These are phyloP conservation scores for Suillus fuscotomentosus DNA, from an alignment of 768 basidiomycete genomes.

Conservation along the genomic window DNA sequence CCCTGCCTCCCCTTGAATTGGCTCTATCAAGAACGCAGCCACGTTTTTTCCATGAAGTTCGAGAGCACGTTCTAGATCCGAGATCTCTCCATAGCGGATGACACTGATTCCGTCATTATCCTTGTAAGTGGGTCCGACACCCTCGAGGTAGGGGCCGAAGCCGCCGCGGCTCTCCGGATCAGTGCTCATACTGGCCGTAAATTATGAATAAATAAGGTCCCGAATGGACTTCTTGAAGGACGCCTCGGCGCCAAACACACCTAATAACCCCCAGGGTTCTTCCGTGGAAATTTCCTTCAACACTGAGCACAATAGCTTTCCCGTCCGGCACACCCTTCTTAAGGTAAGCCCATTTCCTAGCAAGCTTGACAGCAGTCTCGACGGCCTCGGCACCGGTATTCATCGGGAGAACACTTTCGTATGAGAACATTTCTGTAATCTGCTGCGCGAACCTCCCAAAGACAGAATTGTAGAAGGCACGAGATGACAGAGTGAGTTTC, in stretches of 20 bases:
- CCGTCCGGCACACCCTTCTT: conserved; percentile 81
- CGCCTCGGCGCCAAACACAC: conserved; percentile 31
- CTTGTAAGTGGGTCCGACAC: conserved; percentile 77
- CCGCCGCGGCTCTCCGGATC: conserved; percentile 86
- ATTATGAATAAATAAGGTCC: conserved; percentile 12
- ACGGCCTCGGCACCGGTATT: conserved; percentile 99
- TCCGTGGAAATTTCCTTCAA: conserved; percentile 93
- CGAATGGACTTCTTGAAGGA: background rate
- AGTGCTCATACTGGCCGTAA: conserved; percentile 75
- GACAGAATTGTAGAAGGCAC: conserved; percentile 93
- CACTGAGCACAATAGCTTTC: conserved; percentile 83
- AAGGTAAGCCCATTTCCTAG: conserved; percentile 95
- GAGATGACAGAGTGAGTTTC: conserved; percentile 88
- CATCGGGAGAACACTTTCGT: conserved; percentile 97
- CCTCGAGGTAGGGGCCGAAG: conserved; percentile 88
- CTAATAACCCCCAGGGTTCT: conserved; percentile 88
- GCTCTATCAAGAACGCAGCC: conserved; percentile 94
- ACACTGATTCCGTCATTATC: conserved; percentile 45
- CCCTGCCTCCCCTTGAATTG: conserved; percentile 99
- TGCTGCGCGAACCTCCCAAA: conserved; percentile 89
- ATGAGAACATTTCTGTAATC: conserved; percentile 82
- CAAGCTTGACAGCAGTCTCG: conserved; percentile 94
- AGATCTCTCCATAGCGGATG: conserved; percentile 83
- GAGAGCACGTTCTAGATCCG: conserved; percentile 80
- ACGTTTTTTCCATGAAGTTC: conserved; percentile 77